A percentile compares a stretch with the other conserved stretches of the same genome.
These are phyloP conservation scores for Selaginella tamariscina DNA, from an alignment of 75 land plant genomes.

Conservation along the genomic window DNA sequence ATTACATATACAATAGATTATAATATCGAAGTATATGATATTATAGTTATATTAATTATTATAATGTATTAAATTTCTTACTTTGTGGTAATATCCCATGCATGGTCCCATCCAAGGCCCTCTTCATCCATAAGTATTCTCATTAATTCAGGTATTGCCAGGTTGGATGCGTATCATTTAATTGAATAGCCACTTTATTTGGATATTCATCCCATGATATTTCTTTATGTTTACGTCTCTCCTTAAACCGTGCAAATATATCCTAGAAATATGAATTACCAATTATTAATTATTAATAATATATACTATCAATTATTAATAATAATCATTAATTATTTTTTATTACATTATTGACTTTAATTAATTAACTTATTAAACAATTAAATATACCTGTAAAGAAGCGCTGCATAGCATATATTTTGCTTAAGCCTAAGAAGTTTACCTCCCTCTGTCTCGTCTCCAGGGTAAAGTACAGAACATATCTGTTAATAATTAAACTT, in stretches of 20 bases:
- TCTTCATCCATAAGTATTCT: slow-evolving; percentile 82
- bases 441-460: slow-evolving; percentile 76
- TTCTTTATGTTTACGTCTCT: slow-evolving; percentile 36
- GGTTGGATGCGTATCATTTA: slow-evolving; percentile 99
- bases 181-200: slow-evolving; percentile 81
- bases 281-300: not conserved
- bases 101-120: slow-evolving; percentile 86
- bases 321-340: too few relatives aligned
- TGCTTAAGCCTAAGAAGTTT: slow-evolving; percentile 84
- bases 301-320: not conserved
- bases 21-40: too few relatives aligned
- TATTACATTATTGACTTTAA: too few relatives aligned
- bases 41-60: too few relatives aligned
- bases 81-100: slow-evolving; percentile 82
- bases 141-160: slow-evolving; percentile 92
- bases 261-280: slow-evolving; percentile 31
- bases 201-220: slow-evolving; percentile 61
- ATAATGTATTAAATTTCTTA: too few relatives aligned
- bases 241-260: slow-evolving; percentile 76
- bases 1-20: too few relatives aligned
- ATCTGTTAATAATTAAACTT: slow-evolving; percentile 32
- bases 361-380: not conserved
- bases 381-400: slow-evolving; percentile 62
- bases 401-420: slow-evolving; percentile 86
- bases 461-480: slow-evolving; percentile 88